phyloP scores from a whole-genome alignment of 345 rosid species.

The Limnanthes douglasii region DNA sequence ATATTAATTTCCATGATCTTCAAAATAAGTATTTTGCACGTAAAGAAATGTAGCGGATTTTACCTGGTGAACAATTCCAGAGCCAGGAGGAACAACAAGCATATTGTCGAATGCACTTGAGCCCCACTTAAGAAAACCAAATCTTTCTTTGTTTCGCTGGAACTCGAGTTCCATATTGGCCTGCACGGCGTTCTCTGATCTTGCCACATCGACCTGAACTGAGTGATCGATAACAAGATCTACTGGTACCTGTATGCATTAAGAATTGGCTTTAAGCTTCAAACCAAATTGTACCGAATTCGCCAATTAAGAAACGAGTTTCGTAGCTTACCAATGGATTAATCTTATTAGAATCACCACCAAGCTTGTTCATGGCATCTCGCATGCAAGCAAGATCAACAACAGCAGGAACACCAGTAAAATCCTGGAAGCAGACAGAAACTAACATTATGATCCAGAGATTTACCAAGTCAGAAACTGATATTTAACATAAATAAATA shows the following conservation, averaged over 20 bases:
- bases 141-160: slow-evolving; percentile 75
- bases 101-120: slow-evolving; percentile 80
- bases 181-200: slow-evolving; percentile 86
- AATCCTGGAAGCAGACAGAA: slow-evolving; percentile 31
- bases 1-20: no score
- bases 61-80: slow-evolving; percentile 97
- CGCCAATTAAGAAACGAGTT: no score
- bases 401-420: slow-evolving; percentile 79
- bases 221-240: slow-evolving; percentile 99
- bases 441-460: neutral
- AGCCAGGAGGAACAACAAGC: slow-evolving; percentile 98
- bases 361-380: slow-evolving; percentile 70
- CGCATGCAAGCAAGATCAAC: slow-evolving; percentile 93
- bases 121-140: slow-evolving; percentile 94
- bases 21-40: neutral
- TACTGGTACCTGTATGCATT: slow-evolving; percentile 62
- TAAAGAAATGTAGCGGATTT: neutral
- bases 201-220: slow-evolving; percentile 85
- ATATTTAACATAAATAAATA: no score
- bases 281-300: neutral
- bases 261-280: neutral
- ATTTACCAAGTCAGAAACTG: no score
- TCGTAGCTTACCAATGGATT: slow-evolving; percentile 90
- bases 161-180: slow-evolving; percentile 93
- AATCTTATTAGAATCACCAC: slow-evolving; percentile 64